Conservation (phyloP, 768 basidiomycete species). For the Leccinellum luteum region DNA sequence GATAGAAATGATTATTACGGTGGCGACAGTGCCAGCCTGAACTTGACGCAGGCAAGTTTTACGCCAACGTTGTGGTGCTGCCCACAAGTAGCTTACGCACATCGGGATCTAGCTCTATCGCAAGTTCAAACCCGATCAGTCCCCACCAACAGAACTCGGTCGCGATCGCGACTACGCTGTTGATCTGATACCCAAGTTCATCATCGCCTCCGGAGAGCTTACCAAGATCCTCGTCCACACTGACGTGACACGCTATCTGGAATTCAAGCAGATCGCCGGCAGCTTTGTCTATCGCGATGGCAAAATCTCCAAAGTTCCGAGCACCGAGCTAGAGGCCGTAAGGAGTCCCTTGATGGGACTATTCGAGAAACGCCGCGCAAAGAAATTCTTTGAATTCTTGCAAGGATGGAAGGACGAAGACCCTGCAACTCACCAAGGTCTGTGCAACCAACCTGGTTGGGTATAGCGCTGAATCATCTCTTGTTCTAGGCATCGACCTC, state of each 20-base stretch:
- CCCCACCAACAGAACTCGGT: constrained; percentile 81
- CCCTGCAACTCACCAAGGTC: constrained; percentile 94
- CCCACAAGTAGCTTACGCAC: constrained; percentile 15
- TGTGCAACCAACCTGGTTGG: constrained; percentile 12
- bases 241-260: constrained; percentile 96
- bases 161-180: constrained; percentile 98
- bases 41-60: constrained; percentile 84
- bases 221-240: constrained; percentile 98
- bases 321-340: constrained; percentile 96
- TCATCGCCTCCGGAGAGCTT: constrained; percentile 96
- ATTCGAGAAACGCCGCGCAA: constrained; percentile 96
- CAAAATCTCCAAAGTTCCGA: constrained; percentile 95
- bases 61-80: constrained; percentile 4
- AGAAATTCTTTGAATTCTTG: constrained; percentile 97
- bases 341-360: constrained; percentile 96
- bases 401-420: constrained; percentile 96
- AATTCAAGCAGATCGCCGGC: constrained; percentile 99
- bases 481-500: constrained; percentile 68
- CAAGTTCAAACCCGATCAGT: constrained; percentile 81
- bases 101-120: constrained; percentile 74
- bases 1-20: constrained; percentile 99
- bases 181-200: constrained; percentile 98
- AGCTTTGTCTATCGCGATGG: constrained; percentile 98
- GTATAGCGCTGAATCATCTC: constrained; percentile 1
- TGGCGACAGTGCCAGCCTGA: constrained; percentile 94